Evolutionary conservation across 148 eudicot genomes (phyloP).

Genomic region (Silene uniflora): DNA sequence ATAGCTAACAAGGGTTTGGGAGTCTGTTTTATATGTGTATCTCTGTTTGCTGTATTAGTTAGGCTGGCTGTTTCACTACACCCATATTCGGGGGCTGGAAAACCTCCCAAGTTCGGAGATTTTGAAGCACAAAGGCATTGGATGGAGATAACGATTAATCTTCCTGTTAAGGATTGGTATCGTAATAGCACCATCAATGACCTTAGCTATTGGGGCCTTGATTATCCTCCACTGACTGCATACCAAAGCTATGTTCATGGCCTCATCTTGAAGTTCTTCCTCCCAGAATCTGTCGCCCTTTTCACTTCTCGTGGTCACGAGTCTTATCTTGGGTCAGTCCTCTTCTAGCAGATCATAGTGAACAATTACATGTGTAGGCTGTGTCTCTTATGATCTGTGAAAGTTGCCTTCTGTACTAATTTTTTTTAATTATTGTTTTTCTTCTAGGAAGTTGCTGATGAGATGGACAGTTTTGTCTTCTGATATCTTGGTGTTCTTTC

Average conservation of each 20-base stretch:
- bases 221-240: conserved; percentile 94
- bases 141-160: conserved; percentile 93
- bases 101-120: conserved; percentile 87
- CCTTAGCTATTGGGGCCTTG: conserved; percentile 89
- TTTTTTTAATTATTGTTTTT: conserved; percentile 19
- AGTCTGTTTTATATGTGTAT: conserved; percentile 49
- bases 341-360: not conserved
- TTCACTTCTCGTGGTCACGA: conserved; percentile 79
- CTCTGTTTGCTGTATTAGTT: conserved; percentile 65
- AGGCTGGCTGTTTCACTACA: conserved; percentile 70
- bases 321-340: conserved; percentile 77
- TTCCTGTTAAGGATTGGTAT: conserved; percentile 79
- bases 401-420: conserved; percentile 8
- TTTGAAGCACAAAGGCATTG: conserved; percentile 98
- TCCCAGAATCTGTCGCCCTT: conserved; percentile 71
- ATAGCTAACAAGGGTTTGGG: conserved; percentile 44
- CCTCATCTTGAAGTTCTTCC: conserved; percentile 47
- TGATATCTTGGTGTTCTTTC: conserved; percentile 68
- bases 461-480: conserved; percentile 87
- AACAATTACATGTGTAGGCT: not conserved
- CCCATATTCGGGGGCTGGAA: conserved; percentile 78
- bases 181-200: conserved; percentile 73
- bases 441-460: conserved; percentile 90
- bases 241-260: conserved; percentile 95
- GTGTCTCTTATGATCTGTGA: not conserved